Percentiles rank a stretch among this genome's conserved stretches.
Evolutionary conservation across 164 flowering plant genomes (phyloP).

Genomic region (Tinospora cordifolia): DNA sequence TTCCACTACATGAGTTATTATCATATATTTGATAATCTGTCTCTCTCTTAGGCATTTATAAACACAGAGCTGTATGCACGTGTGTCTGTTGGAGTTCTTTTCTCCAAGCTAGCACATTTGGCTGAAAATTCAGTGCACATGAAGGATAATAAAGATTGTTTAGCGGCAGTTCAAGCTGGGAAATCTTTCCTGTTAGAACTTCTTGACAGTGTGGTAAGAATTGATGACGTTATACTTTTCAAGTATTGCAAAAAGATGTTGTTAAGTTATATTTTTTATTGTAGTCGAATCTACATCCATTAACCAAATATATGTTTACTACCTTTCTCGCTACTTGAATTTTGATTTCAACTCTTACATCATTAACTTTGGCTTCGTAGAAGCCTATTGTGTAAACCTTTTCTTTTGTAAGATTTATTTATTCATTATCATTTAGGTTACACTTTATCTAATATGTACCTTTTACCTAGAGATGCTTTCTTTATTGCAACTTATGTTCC

Average conservation of each 20-base stretch:
- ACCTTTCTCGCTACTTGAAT: background rate
- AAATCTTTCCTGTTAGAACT: conserved; percentile 80
- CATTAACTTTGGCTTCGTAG: too few relatives aligned
- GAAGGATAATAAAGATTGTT: conserved; percentile 28
- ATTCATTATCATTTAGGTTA: too few relatives aligned
- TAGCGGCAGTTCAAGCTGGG: conserved; percentile 59
- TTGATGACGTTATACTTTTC: background rate
- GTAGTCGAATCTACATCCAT: too few relatives aligned
- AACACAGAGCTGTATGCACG: conserved; percentile 96
- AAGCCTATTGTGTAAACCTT: too few relatives aligned
- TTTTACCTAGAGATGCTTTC: too few relatives aligned
- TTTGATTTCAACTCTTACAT: too few relatives aligned
- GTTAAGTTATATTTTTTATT: background rate
- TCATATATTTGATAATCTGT: background rate
- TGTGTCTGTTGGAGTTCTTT: conserved; percentile 79
- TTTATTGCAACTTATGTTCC: too few relatives aligned
- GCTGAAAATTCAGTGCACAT: conserved; percentile 29
- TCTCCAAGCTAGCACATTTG: conserved; percentile 62
- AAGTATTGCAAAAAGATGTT: background rate
- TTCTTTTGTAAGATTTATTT: too few relatives aligned
- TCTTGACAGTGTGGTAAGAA: conserved; percentile 70
- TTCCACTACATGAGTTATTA: background rate
- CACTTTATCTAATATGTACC: too few relatives aligned
- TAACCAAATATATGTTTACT: background rate
- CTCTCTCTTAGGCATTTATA: conserved; percentile 56